Conservation (phyloP, 129 eudicot genomes). For the Tagetes erecta region DNA sequence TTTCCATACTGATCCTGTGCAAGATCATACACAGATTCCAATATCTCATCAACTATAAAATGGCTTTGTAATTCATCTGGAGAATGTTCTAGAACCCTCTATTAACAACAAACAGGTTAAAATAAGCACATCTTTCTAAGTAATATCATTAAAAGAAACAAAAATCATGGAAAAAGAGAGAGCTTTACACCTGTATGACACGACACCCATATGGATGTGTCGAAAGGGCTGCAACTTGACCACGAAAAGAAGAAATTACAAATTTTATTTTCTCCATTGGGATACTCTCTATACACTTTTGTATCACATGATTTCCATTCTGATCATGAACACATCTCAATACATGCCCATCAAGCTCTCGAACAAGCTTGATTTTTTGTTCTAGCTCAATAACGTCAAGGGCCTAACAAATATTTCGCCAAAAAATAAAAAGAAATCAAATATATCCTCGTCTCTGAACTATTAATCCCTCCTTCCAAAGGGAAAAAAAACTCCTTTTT, state of each 20-base stretch:
- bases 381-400: slow-evolving; percentile 80
- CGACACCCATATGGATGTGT: slow-evolving; percentile 95
- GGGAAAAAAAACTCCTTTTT: background rate
- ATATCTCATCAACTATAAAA: slow-evolving; percentile 67
- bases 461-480: background rate
- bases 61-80: slow-evolving; percentile 59
- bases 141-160: background rate
- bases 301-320: slow-evolving; percentile 88
- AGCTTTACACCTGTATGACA: slow-evolving; percentile 70
- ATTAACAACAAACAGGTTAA: slow-evolving; percentile 25
- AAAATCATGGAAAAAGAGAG: background rate
- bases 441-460: background rate
- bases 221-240: slow-evolving; percentile 77
- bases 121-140: background rate
- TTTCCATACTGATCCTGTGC: slow-evolving; percentile 78
- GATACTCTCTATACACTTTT: slow-evolving; percentile 80
- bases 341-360: slow-evolving; percentile 87
- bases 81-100: slow-evolving; percentile 73
- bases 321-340: slow-evolving; percentile 86
- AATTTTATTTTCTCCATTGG: slow-evolving; percentile 56
- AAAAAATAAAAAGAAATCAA: background rate
- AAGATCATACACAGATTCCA: slow-evolving; percentile 64
- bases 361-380: slow-evolving; percentile 61
- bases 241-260: slow-evolving; percentile 69
- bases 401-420: slow-evolving; percentile 48